Percentiles rank a stretch among this genome's conserved stretches.
Evolutionary conservation across 768 basidiomycete genomes (phyloP).

Genomic region (Tulasnella sp.): DNA sequence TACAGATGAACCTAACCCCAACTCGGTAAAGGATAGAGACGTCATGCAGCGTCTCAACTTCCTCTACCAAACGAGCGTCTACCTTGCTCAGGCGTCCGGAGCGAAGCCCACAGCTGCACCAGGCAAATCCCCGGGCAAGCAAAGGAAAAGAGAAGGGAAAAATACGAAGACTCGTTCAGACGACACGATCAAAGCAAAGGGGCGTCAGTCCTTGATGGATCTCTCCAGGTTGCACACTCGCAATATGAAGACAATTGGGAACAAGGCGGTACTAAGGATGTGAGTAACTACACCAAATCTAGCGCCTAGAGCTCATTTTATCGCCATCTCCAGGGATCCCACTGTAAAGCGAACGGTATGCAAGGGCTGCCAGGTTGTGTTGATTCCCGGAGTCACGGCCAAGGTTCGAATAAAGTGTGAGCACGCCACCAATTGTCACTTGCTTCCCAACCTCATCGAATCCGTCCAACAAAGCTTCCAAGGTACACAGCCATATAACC

Average conservation of each 20-base stretch:
- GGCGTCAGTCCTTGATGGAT: constrained; percentile 27
- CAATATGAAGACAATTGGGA: constrained; percentile 56
- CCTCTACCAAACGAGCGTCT: constrained; percentile 68
- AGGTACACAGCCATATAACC: constrained; percentile 42
- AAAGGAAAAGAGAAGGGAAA: constrained; percentile 21
- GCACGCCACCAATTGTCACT: neutral
- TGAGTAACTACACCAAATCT: constrained; percentile 31
- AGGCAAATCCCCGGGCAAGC: constrained; percentile 11
- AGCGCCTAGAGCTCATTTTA: neutral
- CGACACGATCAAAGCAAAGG: neutral
- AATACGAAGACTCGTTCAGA: constrained; percentile 23
- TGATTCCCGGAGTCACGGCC: constrained; percentile 57
- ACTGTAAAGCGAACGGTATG: constrained; percentile 72
- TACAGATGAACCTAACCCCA: constrained; percentile 32
- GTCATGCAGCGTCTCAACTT: constrained; percentile 75
- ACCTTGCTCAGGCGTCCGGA: constrained; percentile 34
- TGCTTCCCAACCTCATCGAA: neutral
- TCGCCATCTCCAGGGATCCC: constrained; percentile 46
- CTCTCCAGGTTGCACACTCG: constrained; percentile 52
- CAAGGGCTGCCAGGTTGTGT: constrained; percentile 47
- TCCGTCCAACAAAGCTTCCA: constrained; percentile 26
- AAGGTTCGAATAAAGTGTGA: constrained; percentile 53
- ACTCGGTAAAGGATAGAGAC: constrained; percentile 49
- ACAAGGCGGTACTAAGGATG: constrained; percentile 70
- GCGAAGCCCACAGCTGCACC: constrained; percentile 13